Evolutionary conservation across 306 rosid genomes (phyloP), one percentile per base, ranked within the genome.

Genomic region (Dalbergia cochinchinensis): DNA sequence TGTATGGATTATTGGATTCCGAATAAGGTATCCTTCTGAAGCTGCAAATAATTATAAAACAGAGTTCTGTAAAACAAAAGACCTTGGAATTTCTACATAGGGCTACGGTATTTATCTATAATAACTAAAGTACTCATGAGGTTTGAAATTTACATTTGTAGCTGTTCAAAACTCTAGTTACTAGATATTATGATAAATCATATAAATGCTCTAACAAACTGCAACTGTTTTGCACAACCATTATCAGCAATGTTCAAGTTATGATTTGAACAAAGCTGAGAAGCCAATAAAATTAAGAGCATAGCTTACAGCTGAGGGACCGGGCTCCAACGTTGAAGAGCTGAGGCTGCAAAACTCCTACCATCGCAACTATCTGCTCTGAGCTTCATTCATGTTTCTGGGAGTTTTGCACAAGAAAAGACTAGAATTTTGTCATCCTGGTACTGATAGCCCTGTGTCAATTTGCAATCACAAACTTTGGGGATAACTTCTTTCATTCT

Each of bases 221-320:
- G 39, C 22, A 66, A 39, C 7, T 53, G 0, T 47, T 47, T 47
- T 47, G 15, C 20, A 26, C 31, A 26, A 26, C 2, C 31, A 26
- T 26, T 26, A 14, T 8, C 45, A 19, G 1, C 20, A 73, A 39
- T 44, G 42, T 14, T 7, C 31, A 26, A 26, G 31, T 26, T 26
- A 26, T 26, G 31, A 26, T 26, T 26, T 4, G 34, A 31, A 62
- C 26, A 71, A 63, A 64, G 34, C 50, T 66, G 14, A 11, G 65
- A 55, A 59, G 47, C 54, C 11, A 11, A 70, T 76, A 80, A 51
- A 14, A 51, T 71, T 22, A 69, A 75, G 61, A 65, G 44, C 19
- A 78, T 76, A 83, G 72, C 92, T 90, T 83, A 90, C 95, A 48
- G 84, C 4, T 42, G 68, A 86, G 69, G 57, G 39, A 13, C 20